Percentiles rank a stretch among this genome's conserved stretches.
Evolutionary conservation across 805 yeast genomes (phyloP).

Genomic region (Saturnispora quitensis): DNA sequence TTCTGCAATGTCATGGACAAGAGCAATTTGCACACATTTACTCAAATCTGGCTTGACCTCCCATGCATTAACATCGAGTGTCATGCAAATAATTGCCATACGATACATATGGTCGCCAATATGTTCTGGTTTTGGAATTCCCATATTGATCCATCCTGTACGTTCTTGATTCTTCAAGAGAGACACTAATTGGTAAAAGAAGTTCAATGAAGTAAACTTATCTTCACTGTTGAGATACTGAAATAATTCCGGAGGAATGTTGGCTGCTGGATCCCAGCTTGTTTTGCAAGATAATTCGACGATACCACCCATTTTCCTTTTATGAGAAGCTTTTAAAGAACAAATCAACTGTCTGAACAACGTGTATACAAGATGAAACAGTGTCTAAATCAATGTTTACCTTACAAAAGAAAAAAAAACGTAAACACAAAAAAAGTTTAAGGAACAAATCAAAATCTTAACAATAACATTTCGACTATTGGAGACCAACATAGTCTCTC

Average conservation of each 20-base stretch:
- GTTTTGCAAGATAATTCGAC: conserved; percentile 5
- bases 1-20: conserved; percentile 93
- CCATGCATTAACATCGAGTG: conserved; percentile 34
- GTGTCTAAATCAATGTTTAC: neutral
- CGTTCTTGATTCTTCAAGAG: conserved; percentile 70
- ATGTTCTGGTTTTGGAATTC: conserved; percentile 48
- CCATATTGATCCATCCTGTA: conserved; percentile 89
- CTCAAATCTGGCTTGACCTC: conserved; percentile 33
- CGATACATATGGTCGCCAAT: conserved; percentile 96
- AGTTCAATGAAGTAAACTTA: conserved; percentile 24
- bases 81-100: conserved; percentile 75
- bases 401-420: neutral
- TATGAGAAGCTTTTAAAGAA: neutral
- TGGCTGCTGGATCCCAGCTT: conserved; percentile 37
- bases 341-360: neutral
- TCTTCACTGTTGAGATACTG: conserved; percentile 20
- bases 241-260: conserved; percentile 32
- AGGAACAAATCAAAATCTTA: neutral
- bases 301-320: neutral
- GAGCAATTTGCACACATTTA: conserved; percentile 75
- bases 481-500: conserved; percentile 48
- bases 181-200: conserved; percentile 50
- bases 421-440: neutral
- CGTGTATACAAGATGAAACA: neutral
- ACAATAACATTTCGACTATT: neutral